These are phyloP conservation scores for Durusdinium trenchii DNA, from an alignment of 73 alveolate genomes.

Conservation along the genomic window DNA sequence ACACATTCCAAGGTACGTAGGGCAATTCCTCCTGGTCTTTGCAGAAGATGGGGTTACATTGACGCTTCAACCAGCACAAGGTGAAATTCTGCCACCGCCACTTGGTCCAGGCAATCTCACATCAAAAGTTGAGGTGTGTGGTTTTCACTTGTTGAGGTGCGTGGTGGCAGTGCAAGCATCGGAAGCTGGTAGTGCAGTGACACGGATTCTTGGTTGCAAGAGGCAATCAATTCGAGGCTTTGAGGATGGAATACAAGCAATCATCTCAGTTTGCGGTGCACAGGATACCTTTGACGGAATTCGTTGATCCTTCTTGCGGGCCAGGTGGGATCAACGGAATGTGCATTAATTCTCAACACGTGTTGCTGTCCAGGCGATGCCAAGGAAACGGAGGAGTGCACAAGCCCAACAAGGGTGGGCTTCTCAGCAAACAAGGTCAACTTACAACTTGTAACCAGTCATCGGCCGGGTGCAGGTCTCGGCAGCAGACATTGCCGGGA, in stretches of 20 bases:
- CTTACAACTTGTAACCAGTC: too few species aligned
- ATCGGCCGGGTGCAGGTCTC: slow-evolving; percentile 47
- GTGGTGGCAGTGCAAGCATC: slow-evolving; percentile 63
- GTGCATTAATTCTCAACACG: too few species aligned
- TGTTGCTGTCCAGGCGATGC: background rate
- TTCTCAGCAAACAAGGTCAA: background rate
- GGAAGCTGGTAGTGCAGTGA: slow-evolving; percentile 25
- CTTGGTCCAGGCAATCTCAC: slow-evolving; percentile 5
- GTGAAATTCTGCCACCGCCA: slow-evolving; percentile 68
- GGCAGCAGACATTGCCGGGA: slow-evolving; percentile 30
- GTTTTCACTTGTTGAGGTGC: background rate
- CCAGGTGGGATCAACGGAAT: background rate
- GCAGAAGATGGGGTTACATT: slow-evolving; percentile 76
- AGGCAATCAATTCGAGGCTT: background rate
- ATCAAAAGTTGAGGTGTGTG: background rate
- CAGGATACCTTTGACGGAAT: slow-evolving; percentile 80
- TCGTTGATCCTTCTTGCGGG: slow-evolving; percentile 76
- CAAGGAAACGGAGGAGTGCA: background rate
- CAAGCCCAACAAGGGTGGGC: slow-evolving; percentile 27
- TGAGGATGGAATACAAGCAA: too few species aligned
- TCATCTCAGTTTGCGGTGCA: background rate
- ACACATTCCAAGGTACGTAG: slow-evolving; percentile 38
- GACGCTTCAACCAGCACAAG: slow-evolving; percentile 4
- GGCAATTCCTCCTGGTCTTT: slow-evolving; percentile 49
- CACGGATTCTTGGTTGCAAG: slow-evolving; percentile 26